phyloP scores from a whole-genome alignment of 768 basidiomycete genomes.

The Xerocomellus chrysenteron region DNA sequence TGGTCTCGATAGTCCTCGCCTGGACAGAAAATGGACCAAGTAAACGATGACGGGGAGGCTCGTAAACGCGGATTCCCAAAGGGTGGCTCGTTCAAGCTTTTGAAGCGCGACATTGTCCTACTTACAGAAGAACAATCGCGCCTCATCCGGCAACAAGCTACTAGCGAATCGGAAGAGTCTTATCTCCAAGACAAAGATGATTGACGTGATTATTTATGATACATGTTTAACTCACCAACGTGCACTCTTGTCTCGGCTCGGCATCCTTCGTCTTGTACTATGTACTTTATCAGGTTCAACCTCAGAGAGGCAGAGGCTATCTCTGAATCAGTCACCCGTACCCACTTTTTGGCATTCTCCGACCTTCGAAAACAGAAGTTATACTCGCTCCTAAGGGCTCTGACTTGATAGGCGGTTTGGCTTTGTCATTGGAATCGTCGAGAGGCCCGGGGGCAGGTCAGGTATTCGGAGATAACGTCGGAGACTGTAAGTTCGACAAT shows the following conservation, averaged over 20 bases:
- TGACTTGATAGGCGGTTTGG: too few species aligned
- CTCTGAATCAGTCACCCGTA: not conserved
- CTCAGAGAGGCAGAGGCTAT: not conserved
- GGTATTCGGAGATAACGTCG: too few species aligned
- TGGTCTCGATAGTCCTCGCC: not conserved
- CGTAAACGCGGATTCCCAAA: conserved; percentile 49
- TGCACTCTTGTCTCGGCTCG: not conserved
- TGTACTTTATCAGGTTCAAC: not conserved
- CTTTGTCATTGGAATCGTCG: too few species aligned
- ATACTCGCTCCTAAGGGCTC: too few species aligned
- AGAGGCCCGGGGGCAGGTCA: too few species aligned
- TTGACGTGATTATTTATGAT: not conserved
- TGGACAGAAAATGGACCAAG: conserved; percentile 48
- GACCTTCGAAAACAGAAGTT: too few species aligned
- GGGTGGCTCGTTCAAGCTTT: conserved; percentile 47
- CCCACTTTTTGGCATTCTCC: too few species aligned
- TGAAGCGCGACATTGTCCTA: conserved; percentile 47
- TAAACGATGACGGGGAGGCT: conserved; percentile 54
- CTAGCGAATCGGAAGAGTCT: conserved; percentile 10
- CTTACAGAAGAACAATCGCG: conserved; percentile 43
- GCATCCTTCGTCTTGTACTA: not conserved
- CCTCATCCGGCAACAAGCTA: conserved; percentile 21
- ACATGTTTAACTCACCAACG: not conserved
- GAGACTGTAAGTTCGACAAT: too few species aligned
- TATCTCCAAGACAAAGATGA: not conserved